phyloP scores from a whole-genome alignment of 257 asterid species.

The Salvia miltiorrhiza region DNA sequence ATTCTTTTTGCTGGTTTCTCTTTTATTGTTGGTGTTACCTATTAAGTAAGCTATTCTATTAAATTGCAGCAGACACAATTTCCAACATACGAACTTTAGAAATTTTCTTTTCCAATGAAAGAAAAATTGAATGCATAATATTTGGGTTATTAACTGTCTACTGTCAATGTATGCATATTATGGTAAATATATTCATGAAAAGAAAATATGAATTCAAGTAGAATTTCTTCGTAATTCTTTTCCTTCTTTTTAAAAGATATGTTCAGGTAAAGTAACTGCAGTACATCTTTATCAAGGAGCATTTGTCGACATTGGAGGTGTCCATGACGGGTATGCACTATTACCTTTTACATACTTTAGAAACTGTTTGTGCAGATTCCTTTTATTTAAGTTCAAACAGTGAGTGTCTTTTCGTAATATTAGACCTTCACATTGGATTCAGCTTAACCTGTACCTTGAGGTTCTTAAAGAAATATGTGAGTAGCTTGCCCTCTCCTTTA shows the following conservation, averaged over 20 bases:
- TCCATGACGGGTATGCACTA: conserved; percentile 79
- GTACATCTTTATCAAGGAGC: conserved; percentile 98
- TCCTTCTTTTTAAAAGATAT: conserved; percentile 43
- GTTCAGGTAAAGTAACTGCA: conserved; percentile 90
- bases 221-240: background rate
- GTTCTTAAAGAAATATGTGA: background rate
- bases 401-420: background rate
- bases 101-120: background rate
- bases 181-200: background rate
- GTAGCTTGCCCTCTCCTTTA: background rate
- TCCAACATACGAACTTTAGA: background rate
- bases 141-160: background rate
- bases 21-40: conserved; percentile 5
- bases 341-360: conserved; percentile 16
- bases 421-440: background rate
- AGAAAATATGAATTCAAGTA: background rate
- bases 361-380: background rate
- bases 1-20: background rate
- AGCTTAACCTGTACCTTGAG: background rate
- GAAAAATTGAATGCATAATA: background rate
- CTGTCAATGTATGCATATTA: background rate
- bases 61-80: background rate
- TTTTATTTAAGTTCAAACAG: conserved; percentile 1
- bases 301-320: conserved; percentile 95
- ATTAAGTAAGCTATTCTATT: background rate